phyloP scores from a whole-genome alignment of 768 basidiomycete genomes.

The Russula ochroleuca region DNA sequence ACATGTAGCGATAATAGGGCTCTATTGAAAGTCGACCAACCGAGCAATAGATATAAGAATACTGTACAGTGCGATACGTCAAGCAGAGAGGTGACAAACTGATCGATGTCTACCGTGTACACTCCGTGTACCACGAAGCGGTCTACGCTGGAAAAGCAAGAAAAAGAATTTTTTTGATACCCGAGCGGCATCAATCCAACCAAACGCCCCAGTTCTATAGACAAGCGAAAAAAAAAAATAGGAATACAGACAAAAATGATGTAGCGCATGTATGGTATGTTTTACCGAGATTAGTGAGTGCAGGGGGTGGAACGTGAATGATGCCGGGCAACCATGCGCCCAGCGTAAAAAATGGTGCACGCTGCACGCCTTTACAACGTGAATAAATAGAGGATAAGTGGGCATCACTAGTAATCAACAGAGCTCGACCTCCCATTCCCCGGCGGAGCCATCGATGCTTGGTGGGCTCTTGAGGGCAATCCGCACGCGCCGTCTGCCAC shows the following conservation, averaged over 20 bases:
- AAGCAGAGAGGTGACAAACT: slow-evolving; percentile 14
- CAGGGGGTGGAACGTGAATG: slow-evolving; percentile 9
- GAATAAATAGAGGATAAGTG: slow-evolving; percentile 22
- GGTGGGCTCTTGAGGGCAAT: slow-evolving; percentile 66
- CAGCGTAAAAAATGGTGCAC: slow-evolving; percentile 8
- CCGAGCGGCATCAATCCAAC: slow-evolving; percentile 17
- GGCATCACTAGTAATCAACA: slow-evolving; percentile 39
- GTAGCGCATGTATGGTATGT: slow-evolving; percentile 22
- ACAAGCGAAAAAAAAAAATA: slow-evolving; percentile 16
- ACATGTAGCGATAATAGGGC: background rate
- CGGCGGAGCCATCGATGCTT: slow-evolving; percentile 57
- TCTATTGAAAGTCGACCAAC: slow-evolving; percentile 18
- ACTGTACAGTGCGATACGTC: slow-evolving; percentile 20
- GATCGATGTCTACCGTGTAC: slow-evolving; percentile 5
- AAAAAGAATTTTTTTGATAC: background rate
- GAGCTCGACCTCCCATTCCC: slow-evolving; percentile 76
- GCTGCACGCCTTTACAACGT: slow-evolving; percentile 16
- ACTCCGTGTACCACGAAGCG: slow-evolving; percentile 7
- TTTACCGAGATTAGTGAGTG: slow-evolving; percentile 24
- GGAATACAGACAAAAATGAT: slow-evolving; percentile 22
- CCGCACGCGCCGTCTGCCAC: slow-evolving; percentile 52
- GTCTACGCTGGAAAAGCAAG: background rate
- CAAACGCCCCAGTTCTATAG: slow-evolving; percentile 24
- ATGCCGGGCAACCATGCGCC: slow-evolving; percentile 15
- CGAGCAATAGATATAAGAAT: slow-evolving; percentile 25